These are phyloP conservation scores for Phyllosticta citriasiana DNA, from an alignment of 2,329 filamentous ascomycete species.

Conservation along the genomic window DNA sequence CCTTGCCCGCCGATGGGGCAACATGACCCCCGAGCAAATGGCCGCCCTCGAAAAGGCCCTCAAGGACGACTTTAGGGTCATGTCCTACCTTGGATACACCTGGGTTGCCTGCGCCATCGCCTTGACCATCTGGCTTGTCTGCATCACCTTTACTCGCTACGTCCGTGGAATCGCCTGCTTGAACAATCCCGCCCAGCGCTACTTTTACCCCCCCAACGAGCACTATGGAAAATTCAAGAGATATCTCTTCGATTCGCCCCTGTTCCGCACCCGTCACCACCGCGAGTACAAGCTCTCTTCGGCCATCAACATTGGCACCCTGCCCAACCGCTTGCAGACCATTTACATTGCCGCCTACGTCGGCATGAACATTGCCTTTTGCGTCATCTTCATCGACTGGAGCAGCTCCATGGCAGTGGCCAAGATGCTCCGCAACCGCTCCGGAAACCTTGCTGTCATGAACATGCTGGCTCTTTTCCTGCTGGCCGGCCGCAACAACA, in stretches of 20 bases:
- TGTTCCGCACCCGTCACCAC: slow-evolving; percentile 39
- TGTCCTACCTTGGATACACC: slow-evolving; percentile 28
- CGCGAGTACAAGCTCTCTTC: slow-evolving; percentile 41
- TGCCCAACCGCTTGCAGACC: slow-evolving; percentile 39
- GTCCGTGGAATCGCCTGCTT: slow-evolving; percentile 66
- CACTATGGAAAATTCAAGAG: slow-evolving; percentile 36
- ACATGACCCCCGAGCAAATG: not conserved
- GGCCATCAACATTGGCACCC: slow-evolving; percentile 39
- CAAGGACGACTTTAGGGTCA: slow-evolving; percentile 23
- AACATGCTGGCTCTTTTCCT: slow-evolving; percentile 74
- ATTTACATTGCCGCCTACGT: slow-evolving; percentile 39
- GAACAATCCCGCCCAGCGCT: slow-evolving; percentile 68
- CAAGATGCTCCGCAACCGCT: slow-evolving; percentile 52
- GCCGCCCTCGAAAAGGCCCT: slow-evolving; percentile 4
- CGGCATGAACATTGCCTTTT: slow-evolving; percentile 39
- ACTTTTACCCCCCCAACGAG: slow-evolving; percentile 58
- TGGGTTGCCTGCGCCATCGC: slow-evolving; percentile 53
- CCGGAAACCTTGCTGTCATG: slow-evolving; percentile 58
- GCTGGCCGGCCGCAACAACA: slow-evolving; percentile 68
- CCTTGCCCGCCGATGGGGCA: not conserved
- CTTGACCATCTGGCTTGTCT: slow-evolving; percentile 58
- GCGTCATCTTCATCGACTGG: slow-evolving; percentile 47
- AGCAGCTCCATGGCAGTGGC: slow-evolving; percentile 63
- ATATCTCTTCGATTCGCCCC: slow-evolving; percentile 37
- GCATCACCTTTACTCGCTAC: slow-evolving; percentile 53